phyloP scores from a whole-genome alignment of 2,329 filamentous ascomycete species.

The Arthrinium phaeospermum region DNA sequence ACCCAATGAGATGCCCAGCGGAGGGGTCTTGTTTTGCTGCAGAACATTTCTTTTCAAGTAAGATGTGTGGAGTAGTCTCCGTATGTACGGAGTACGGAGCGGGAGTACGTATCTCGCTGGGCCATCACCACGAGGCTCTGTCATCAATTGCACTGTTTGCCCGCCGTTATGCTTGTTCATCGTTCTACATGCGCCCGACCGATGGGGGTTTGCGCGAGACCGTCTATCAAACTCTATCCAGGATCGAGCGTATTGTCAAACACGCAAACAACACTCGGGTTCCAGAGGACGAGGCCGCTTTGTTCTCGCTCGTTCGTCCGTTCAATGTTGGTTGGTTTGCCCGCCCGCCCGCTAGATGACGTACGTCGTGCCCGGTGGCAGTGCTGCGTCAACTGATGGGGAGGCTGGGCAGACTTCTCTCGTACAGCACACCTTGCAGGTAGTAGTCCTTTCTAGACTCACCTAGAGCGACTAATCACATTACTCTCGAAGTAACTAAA shows the following conservation, averaged over 20 bases:
- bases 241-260: background rate
- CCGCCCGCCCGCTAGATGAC: background rate
- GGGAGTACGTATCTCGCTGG: too few relatives aligned
- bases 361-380: conserved; percentile 6
- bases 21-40: conserved; percentile 2
- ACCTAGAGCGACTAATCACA: background rate
- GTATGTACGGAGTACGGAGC: too few relatives aligned
- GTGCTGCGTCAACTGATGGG: background rate
- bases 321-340: background rate
- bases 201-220: background rate
- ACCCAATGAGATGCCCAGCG: background rate
- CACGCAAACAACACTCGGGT: background rate
- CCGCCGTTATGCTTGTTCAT: background rate
- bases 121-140: background rate
- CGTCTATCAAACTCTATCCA: conserved; percentile 1
- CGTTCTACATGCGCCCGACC: background rate
- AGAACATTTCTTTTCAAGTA: background rate
- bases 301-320: background rate
- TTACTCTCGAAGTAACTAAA: background rate
- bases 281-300: background rate
- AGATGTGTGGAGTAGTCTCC: too few relatives aligned
- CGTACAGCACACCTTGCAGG: background rate
- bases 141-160: background rate
- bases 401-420: conserved; percentile 2
- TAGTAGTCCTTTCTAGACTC: background rate